A percentile compares a stretch with the other conserved stretches of the same genome.
Evolutionary conservation across 345 rosid genomes (phyloP).

Genomic region (Murraya koenigii): DNA sequence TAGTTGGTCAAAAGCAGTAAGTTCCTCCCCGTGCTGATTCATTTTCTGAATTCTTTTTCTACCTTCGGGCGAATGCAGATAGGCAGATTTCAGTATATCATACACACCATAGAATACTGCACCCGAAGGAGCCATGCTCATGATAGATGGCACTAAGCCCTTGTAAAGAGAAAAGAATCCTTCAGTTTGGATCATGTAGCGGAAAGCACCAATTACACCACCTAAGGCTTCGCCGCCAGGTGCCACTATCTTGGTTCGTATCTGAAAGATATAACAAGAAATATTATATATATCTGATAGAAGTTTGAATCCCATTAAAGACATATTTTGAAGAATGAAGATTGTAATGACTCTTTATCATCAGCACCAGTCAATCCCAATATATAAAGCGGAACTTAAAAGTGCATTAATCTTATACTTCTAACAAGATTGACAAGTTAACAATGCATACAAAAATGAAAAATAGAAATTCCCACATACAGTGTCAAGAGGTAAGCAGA

Average conservation of each 20-base stretch:
- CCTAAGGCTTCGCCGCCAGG: constrained; percentile 77
- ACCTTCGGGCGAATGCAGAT: constrained; percentile 64
- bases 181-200: constrained; percentile 58
- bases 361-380: background rate
- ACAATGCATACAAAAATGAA: background rate
- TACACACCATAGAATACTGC: constrained; percentile 75
- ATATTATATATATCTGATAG: background rate
- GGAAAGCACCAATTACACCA: constrained; percentile 65
- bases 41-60: constrained; percentile 56
- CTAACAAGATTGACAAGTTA: background rate
- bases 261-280: constrained; percentile 34
- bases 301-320: background rate
- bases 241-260: constrained; percentile 71
- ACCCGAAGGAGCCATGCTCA: constrained; percentile 77
- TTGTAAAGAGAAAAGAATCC: constrained; percentile 71
- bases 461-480: constrained; percentile 33
- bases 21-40: constrained; percentile 49
- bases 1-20: constrained; percentile 66
- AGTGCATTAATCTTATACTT: background rate
- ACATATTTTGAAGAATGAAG: background rate
- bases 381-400: background rate
- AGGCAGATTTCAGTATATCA: constrained; percentile 61
- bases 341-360: no score
- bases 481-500: constrained; percentile 74
- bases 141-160: constrained; percentile 68